Evolutionary conservation across 768 basidiomycete species (phyloP), one percentile per base, ranked within the genome.

Genomic region (Lepiota brunneoincarnata): DNA sequence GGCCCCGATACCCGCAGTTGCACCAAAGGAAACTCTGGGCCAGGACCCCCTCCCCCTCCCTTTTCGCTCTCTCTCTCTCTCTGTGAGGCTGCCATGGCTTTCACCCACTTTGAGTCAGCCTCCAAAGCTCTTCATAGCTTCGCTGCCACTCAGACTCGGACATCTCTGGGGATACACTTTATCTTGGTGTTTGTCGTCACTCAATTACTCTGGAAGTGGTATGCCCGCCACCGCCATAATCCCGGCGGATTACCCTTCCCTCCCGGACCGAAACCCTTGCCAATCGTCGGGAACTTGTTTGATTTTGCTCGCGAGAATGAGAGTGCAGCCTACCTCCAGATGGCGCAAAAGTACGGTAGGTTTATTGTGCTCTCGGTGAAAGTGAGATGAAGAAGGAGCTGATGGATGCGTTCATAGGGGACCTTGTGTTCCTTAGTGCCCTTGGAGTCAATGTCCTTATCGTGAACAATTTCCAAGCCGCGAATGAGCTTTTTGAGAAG

Each of bases 401-500:
- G 47, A 18, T 41, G 36, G 21, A 37, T 35, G 23, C 45, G 37
- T 15, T 24, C 18, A 11, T 45, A 82, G 83, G 83, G 4, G 78
- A 82, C 49, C 59, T 85, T 36, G 77, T 84, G 2, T 81, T 78
- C 58, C 67, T 83, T 17, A 75, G 72, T 47, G 72, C 78, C 12
- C 63, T 84, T 6, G 79, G 82, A 24, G 75, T 74, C 55, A 73
- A 75, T 37, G 56, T 70, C 15, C 58, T 70, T 10, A 64, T 70
- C 44, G 59, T 70, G 2, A 82, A 81, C 59, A 70, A 75, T 2
- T 64, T 72, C n/a, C 59, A 75, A 45, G 67, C 71, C 2, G 77
- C 76, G 3, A 67, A 69, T 42, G 82, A 84, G 23, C 72, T 85
- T 1, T 78, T 86, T 31, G 83, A 84, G 49, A 83, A 77, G 57